Percentiles rank a stretch among this genome's conserved stretches.
Evolutionary conservation across 2,329 filamentous ascomycete genomes (phyloP).

Genomic region (Exophiala oligosperma): DNA sequence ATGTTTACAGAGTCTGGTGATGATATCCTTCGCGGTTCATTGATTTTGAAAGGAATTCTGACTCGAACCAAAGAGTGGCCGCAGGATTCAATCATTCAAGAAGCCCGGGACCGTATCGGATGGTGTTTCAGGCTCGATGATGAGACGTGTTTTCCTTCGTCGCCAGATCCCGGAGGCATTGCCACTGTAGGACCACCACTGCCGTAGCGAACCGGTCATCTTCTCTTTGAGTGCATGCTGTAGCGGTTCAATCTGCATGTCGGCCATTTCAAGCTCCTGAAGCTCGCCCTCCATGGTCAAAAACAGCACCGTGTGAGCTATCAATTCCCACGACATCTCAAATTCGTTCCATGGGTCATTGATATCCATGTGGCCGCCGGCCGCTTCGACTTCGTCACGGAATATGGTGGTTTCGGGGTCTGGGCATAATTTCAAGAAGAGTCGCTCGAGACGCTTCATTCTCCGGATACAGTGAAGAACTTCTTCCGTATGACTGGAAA

Average conservation of each 20-base stretch:
- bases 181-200: slow-evolving; percentile 22
- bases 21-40: no score
- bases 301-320: slow-evolving; percentile 39
- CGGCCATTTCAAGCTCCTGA: slow-evolving; percentile 21
- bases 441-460: slow-evolving; percentile 52
- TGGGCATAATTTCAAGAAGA: slow-evolving; percentile 57
- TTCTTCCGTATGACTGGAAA: slow-evolving; percentile 58
- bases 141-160: not conserved
- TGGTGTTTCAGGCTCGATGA: not conserved
- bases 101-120: not conserved
- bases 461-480: slow-evolving; percentile 46
- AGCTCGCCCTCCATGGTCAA: slow-evolving; percentile 20
- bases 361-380: slow-evolving; percentile 38
- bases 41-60: no score
- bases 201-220: slow-evolving; percentile 11
- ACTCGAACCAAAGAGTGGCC: no score
- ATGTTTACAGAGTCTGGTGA: no score
- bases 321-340: slow-evolving; percentile 50
- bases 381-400: slow-evolving; percentile 37
- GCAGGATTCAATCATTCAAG: no score
- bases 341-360: slow-evolving; percentile 56
- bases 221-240: slow-evolving; percentile 14
- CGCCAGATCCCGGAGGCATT: slow-evolving; percentile 14
- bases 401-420: slow-evolving; percentile 36
- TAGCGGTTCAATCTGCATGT: slow-evolving; percentile 25